Conservation (phyloP, 257 asterid genomes). For the Anisodus tanguticus region DNA sequence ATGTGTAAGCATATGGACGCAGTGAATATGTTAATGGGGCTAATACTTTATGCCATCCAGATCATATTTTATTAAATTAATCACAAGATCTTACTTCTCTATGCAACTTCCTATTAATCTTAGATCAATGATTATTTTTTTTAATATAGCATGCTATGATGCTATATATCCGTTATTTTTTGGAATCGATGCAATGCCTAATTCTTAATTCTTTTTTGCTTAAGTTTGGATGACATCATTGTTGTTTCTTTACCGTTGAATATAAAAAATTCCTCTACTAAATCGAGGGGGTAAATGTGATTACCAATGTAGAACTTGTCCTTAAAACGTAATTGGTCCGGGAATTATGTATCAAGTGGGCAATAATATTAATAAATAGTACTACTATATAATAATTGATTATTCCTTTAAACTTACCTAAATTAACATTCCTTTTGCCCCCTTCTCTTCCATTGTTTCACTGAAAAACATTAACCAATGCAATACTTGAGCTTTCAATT, state of each 20-base stretch:
- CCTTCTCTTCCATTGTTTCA: background rate
- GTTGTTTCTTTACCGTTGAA: constrained; percentile 21
- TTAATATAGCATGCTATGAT: constrained; percentile 12
- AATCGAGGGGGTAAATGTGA: constrained; percentile 21
- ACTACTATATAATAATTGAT: constrained; percentile 7
- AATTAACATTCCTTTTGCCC: constrained; percentile 25
- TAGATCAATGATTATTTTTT: background rate
- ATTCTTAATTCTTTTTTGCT: constrained; percentile 13
- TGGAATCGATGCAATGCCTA: constrained; percentile 1
- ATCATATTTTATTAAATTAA: background rate
- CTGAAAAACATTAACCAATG: constrained; percentile 3
- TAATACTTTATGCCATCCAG: background rate
- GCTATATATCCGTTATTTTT: constrained; percentile 27
- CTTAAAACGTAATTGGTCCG: constrained; percentile 21
- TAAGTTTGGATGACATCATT: constrained; percentile 20
- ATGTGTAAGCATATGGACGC: constrained; percentile 2
- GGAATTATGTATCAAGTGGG: constrained; percentile 29
- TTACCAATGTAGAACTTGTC: constrained; percentile 25
- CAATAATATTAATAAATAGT: constrained; percentile 1
- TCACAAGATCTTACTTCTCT: background rate
- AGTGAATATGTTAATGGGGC: constrained; percentile 12
- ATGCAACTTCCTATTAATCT: constrained; percentile 5
- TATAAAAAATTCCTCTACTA: background rate
- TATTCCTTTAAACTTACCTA: constrained; percentile 27
- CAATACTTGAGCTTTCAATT: background rate